phyloP scores from a whole-genome alignment of 768 basidiomycete genomes.

The Suillus plorans region DNA sequence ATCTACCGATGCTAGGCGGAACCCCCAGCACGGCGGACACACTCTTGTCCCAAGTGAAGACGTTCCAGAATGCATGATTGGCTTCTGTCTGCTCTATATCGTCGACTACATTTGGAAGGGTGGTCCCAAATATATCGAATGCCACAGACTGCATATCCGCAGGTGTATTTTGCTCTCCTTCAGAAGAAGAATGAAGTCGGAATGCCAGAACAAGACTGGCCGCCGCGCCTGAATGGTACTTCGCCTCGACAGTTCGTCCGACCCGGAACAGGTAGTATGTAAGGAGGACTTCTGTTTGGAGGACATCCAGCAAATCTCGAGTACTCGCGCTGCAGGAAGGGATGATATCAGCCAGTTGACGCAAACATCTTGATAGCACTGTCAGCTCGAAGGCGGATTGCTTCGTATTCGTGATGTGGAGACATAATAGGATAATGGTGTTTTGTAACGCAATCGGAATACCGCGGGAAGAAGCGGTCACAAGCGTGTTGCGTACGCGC shows the following conservation, averaged over 20 bases:
- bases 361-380: slow-evolving; percentile 49
- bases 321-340: slow-evolving; percentile 37
- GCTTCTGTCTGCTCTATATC: slow-evolving; percentile 37
- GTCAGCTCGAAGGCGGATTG: slow-evolving; percentile 39
- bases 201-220: slow-evolving; percentile 45
- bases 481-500: slow-evolving; percentile 43
- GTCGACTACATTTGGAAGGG: slow-evolving; percentile 33
- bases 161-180: not conserved
- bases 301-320: slow-evolving; percentile 46
- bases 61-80: slow-evolving; percentile 39
- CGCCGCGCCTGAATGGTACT: slow-evolving; percentile 51
- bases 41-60: slow-evolving; percentile 34
- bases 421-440: slow-evolving; percentile 53
- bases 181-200: slow-evolving; percentile 40
- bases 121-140: not conserved
- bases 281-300: slow-evolving; percentile 66
- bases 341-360: slow-evolving; percentile 44
- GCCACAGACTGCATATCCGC: not conserved
- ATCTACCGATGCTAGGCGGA: slow-evolving; percentile 28
- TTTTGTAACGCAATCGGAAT: slow-evolving; percentile 50
- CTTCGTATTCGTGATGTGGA: slow-evolving; percentile 47
- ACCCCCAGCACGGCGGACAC: slow-evolving; percentile 29
- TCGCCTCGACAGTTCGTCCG: slow-evolving; percentile 60
- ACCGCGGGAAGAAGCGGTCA: slow-evolving; percentile 31
- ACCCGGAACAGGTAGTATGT: slow-evolving; percentile 63